Percentiles rank a stretch among this genome's conserved stretches.
These are phyloP conservation scores for Cairneyella variabilis DNA, from an alignment of 495 filamentous ascomycete genomes.

Conservation along the genomic window DNA sequence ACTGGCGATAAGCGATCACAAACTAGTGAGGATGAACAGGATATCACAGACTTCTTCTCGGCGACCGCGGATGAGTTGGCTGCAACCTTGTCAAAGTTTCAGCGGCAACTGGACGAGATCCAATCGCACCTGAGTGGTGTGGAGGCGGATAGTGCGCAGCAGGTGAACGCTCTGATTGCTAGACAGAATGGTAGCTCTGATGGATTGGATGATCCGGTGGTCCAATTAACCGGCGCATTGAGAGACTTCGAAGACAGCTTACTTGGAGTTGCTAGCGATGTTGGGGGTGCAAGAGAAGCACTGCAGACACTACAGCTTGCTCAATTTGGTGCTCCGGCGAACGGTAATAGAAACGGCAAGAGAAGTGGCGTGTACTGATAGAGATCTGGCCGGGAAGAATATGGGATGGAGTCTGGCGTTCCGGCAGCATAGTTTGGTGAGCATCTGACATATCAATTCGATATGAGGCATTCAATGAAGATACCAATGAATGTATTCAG, in stretches of 20 bases:
- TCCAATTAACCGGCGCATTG: constrained; percentile 63
- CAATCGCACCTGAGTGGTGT: constrained; percentile 77
- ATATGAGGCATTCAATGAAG: background rate
- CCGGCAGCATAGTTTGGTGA: constrained; percentile 9
- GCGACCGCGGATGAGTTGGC: constrained; percentile 69
- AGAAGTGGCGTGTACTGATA: constrained; percentile 24
- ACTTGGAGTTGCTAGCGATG: constrained; percentile 66
- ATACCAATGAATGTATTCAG: constrained; percentile 18
- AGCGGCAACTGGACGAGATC: constrained; percentile 70
- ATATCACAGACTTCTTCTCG: constrained; percentile 75
- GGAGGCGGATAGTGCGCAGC: constrained; percentile 62
- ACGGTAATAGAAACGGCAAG: constrained; percentile 9
- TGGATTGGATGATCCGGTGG: constrained; percentile 42
- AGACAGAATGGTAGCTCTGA: constrained; percentile 48
- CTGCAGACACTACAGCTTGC: constrained; percentile 65
- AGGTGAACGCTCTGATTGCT: constrained; percentile 64
- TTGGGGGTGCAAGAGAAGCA: constrained; percentile 65
- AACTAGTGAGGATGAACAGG: constrained; percentile 47
- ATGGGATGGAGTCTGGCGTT: constrained; percentile 24
- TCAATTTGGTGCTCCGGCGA: constrained; percentile 34
- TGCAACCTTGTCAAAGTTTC: constrained; percentile 60
- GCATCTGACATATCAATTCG: background rate
- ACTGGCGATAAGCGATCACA: constrained; percentile 9
- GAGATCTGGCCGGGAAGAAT: background rate
- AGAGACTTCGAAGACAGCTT: constrained; percentile 77